Conservation (phyloP, 139 green algal species). For the Chlamydomonas applanata region DNA sequence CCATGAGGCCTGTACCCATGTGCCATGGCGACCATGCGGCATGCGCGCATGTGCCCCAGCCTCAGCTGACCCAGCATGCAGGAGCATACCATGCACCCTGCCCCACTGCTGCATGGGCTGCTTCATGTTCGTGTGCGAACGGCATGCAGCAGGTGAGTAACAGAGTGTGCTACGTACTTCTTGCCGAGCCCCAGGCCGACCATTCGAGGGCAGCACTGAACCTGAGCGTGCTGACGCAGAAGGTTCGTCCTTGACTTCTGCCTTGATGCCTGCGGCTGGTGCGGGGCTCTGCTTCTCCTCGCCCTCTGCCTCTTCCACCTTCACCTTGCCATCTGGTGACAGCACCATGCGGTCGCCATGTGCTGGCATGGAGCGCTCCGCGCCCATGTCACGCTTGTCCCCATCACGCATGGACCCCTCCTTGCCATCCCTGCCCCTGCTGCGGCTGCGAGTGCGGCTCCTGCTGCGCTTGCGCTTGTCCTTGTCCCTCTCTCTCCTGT, state of each 20-base stretch:
- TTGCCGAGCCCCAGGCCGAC: not conserved
- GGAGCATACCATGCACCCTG: too few relatives aligned
- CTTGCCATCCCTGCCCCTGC: not conserved
- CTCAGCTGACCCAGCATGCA: too few relatives aligned
- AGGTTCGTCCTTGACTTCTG: conserved; percentile 3
- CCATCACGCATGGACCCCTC: conserved; percentile 14
- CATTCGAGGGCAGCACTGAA: not conserved
- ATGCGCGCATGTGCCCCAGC: too few relatives aligned
- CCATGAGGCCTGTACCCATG: too few relatives aligned
- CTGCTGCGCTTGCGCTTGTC: conserved; percentile 12
- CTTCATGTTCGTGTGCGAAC: too few relatives aligned
- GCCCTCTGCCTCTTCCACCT: conserved; percentile 16
- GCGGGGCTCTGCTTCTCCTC: not conserved
- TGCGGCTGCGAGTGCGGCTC: not conserved
- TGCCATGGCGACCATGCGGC: too few relatives aligned
- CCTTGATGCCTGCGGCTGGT: conserved; percentile 10
- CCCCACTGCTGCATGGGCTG: too few relatives aligned
- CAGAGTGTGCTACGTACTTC: not conserved
- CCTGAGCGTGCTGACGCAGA: not conserved
- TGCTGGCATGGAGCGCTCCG: not conserved
- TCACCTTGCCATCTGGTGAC: not conserved
- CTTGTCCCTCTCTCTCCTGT: conserved; percentile 22
- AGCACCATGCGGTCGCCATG: too few relatives aligned
- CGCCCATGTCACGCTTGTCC: not conserved
- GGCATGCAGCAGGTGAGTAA: too few relatives aligned